Evolutionary conservation across 306 rosid genomes (phyloP), one percentile per base, ranked within the genome.

Genomic region (Castanea sativa): DNA sequence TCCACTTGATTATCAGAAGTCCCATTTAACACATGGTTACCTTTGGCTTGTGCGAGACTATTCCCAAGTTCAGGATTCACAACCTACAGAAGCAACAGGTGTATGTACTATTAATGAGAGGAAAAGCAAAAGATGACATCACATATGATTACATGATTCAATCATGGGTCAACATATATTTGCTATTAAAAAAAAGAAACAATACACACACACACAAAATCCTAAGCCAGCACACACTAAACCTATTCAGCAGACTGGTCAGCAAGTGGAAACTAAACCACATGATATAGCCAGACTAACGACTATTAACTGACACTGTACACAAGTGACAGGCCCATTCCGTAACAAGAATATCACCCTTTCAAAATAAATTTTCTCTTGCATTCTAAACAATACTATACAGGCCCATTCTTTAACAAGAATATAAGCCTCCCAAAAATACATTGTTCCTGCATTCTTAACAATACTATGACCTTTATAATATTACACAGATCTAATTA

Each of bases 61-160:
- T 83, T 88, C 79, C 82, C 91, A 19, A 77, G 69, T 59, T 74
- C 90, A 61, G 77, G 80, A 71, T 79, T 91, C 73, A 78, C 94
- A 83, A 78, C 90, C 99, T 96, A 86, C 73, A 81, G 53, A 81
- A 89, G 76, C 69, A 83, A 78, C 77, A 82, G 29, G 74, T 55
- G 60, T 45, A 71, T 21, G 55, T 58, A 65, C 73, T 15, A 63
- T 74, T 81, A 23, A 74, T 53, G 65, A 79, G 38, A 55, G 70
- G 68, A 74, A 33, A 65, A 16, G 21, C 74, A 73, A 21, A 18
- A 72, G 64, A 76, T 4, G 59, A 55, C 61, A 43, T 30, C 15
- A 9, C 20, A 73, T 77, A 19, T 41, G 53, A 12, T 49, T 15
- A 69, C 32, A 69, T 16, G 7, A 25, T n/a, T 45, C 52, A 49